Conservation (phyloP, 2,329 filamentous ascomycete species). For the Helotiales sp. region DNA sequence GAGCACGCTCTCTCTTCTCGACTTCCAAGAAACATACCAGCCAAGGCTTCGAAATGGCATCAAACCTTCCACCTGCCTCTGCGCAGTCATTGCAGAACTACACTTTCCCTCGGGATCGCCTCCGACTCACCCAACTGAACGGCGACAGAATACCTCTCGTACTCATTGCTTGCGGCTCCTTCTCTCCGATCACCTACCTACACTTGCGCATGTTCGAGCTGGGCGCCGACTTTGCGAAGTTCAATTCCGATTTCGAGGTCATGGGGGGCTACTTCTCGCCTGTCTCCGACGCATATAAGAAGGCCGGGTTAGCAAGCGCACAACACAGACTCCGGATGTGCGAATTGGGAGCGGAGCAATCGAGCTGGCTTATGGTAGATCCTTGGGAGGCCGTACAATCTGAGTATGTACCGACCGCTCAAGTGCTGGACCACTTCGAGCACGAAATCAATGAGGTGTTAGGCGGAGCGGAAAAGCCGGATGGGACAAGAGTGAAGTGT, state of each 20-base stretch:
- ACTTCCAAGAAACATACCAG: background rate
- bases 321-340: conserved; percentile 84
- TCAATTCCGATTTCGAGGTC: conserved; percentile 80
- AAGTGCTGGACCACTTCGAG: conserved; percentile 89
- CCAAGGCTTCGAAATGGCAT: conserved; percentile 22
- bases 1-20: background rate
- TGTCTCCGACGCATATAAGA: conserved; percentile 68
- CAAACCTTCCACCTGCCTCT: conserved; percentile 25
- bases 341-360: conserved; percentile 76
- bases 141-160: conserved; percentile 65
- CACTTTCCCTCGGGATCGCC: conserved; percentile 62
- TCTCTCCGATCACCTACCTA: conserved; percentile 76
- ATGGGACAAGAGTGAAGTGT: conserved; percentile 66
- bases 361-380: conserved; percentile 81
- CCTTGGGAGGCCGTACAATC: conserved; percentile 87
- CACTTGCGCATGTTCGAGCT: conserved; percentile 90
- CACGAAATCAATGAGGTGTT: conserved; percentile 83
- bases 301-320: conserved; percentile 76
- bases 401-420: conserved; percentile 85
- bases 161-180: conserved; percentile 70
- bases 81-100: conserved; percentile 49
- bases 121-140: conserved; percentile 61
- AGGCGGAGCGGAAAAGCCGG: conserved; percentile 72
- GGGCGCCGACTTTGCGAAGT: conserved; percentile 67
- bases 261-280: conserved; percentile 84